Base-by-base conservation (phyloP, 805 yeast genomes). In the Yamadazyma takamatsuzukensis region DNA sequence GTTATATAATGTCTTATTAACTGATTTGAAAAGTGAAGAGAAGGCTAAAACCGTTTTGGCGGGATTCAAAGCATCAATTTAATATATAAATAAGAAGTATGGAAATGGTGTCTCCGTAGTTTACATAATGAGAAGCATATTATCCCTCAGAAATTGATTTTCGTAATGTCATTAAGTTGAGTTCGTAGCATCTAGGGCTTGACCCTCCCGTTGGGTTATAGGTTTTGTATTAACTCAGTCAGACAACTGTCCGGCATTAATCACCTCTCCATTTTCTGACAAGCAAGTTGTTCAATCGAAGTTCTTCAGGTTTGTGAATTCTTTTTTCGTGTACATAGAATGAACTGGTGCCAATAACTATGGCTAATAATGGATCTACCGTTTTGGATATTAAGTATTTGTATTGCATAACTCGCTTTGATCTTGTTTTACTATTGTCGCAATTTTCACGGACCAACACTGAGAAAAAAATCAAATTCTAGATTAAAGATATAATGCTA, bases 311-410 rank as follows among this genome's bases (percentile, higher is more conserved):
- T 43, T 84, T 65, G 2, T 73, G 75, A 1, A 67, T 67, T 44
- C 83, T 65, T 38, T 51, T 57, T 50, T 83, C 94, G 43, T 79
- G 78, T 7, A 78, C 58, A 42, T 73, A 79, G 52, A 78, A 83
- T 4, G 87, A 76, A 6, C 72, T 56, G 0, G 72, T 67, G 1
- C 94, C 94, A 2, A 82, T 68, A 0, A 66, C 50, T 3, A 82
- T 47, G 2, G 83, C 89, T 41, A 80, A 71, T 2, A 80, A 17
- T 4, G 90, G 87, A 51, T 83, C 94, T 7, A 72, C 51, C 41
- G 65, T 59, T 47, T 81, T 70, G 11, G 74, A 68, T 10, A 76
- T 59, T 33, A 76, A 56, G 49, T 70, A 72, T 23, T 72, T 75
- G 45, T 63, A 59, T 41, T 62, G 61, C 61, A 61, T 59, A 16